A percentile compares a stretch with the other conserved stretches of the same genome.
Evolutionary conservation across 2,329 filamentous ascomycete species (phyloP).

Genomic region (Helicocarpus griseus): DNA sequence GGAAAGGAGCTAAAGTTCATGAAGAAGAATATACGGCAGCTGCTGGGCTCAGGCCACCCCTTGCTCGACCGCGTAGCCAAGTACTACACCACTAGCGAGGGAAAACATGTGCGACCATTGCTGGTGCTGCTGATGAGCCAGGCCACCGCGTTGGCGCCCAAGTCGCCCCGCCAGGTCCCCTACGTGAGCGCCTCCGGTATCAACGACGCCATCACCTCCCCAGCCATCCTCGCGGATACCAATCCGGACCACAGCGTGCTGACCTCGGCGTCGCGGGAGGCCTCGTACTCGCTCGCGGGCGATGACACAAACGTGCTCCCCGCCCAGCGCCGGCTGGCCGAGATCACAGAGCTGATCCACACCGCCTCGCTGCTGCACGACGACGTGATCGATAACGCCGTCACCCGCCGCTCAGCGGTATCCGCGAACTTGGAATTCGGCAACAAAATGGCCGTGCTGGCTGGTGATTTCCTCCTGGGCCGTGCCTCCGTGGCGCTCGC

Average conservation of each 20-base stretch:
- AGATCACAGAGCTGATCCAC: constrained; percentile 96
- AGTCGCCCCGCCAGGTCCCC: constrained; percentile 34
- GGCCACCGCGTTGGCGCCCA: constrained; percentile 76
- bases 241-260: constrained; percentile 61
- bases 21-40: constrained; percentile 82
- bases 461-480: constrained; percentile 91
- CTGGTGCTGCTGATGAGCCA: constrained; percentile 94
- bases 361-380: constrained; percentile 94
- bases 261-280: constrained; percentile 32
- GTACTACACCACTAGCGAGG: constrained; percentile 94
- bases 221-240: constrained; percentile 61
- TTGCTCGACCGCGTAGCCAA: constrained; percentile 91
- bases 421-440: constrained; percentile 93
- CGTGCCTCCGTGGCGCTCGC: constrained; percentile 89
- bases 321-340: constrained; percentile 82
- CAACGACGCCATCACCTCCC: constrained; percentile 51
- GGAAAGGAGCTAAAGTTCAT: constrained; percentile 96
- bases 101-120: constrained; percentile 90
- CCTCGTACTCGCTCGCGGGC: constrained; percentile 23
- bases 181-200: constrained; percentile 31
- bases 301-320: constrained; percentile 62
- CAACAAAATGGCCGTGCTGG: constrained; percentile 98
- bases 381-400: constrained; percentile 92
- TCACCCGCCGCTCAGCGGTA: constrained; percentile 69
- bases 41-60: constrained; percentile 90